Base-by-base conservation (phyloP, 2,329 filamentous ascomycete genomes). In the Rutstroemia sydowiana region DNA sequence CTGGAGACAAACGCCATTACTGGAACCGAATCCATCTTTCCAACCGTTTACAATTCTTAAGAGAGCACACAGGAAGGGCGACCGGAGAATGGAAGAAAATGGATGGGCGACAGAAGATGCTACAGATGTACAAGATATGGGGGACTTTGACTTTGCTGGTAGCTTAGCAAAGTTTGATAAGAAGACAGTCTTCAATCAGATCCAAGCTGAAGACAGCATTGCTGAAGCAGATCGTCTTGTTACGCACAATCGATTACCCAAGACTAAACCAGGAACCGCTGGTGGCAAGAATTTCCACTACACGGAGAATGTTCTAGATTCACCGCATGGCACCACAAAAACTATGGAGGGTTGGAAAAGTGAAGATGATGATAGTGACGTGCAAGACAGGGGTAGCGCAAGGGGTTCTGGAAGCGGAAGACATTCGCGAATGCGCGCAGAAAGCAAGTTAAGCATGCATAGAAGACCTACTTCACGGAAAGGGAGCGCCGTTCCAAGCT, bases 81-180 rank as follows among this genome's bases (percentile, higher is more conserved):
- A 73, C 70, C 59, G 11, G 28, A 54, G 68, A 66, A 66, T 63
- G 31, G 71, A 74, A 55, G 79, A 88, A 40, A 95, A 89, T 66
- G 92, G 89, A 3, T 97, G 92, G 91, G 90, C 88, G 3, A 96
- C 92, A 0, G 93, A 96, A 65, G 92, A 97, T 64, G 91, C 92
- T 20, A 96, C 89, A 0, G 93, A 97, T 65, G 88, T 93, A 20
- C 88, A 92, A 69, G 92, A 95, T 65, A 80, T 93, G 75, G 88
- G 87, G 10, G 93, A 97, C 55, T 97, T 97, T 62, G 92, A 97
- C 68, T 97, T 97, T 63, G 84, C 88, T 61, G 84, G 82, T 50
- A 90, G 90, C 59, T 75, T 97, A 30, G 91, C 88, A 43, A 95
- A 95, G 65, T 97, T 97, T 62, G 91, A 97, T 73, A 97, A 97